Conservation (phyloP, 192 early-diverging fungal genomes). For the Chytriomyces confervae region DNA sequence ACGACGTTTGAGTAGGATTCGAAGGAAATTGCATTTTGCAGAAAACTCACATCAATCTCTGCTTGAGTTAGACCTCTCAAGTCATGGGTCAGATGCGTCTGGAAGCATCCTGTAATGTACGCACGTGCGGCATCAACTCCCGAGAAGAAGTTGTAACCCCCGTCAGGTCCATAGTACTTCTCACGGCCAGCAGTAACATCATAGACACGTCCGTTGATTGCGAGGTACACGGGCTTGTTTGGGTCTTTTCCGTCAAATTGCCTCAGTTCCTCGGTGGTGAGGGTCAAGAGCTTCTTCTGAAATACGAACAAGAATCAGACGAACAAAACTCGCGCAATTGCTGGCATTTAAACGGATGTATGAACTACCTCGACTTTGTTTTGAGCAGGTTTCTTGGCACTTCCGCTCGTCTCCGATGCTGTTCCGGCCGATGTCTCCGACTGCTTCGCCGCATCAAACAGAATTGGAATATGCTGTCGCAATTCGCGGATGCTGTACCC, state of each 20-base stretch:
- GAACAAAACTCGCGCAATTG: too few relatives aligned
- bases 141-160: constrained; percentile 85
- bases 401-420: neutral
- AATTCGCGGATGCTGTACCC: constrained; percentile 49
- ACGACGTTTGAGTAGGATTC: neutral
- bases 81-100: constrained; percentile 93
- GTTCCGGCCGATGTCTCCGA: neutral
- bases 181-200: constrained; percentile 79
- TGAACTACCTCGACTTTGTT: too few relatives aligned
- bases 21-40: neutral
- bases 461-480: constrained; percentile 38
- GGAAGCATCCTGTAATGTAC: constrained; percentile 94
- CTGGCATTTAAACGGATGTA: too few relatives aligned
- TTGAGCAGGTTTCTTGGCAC: neutral
- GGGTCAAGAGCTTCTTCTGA: constrained; percentile 41
- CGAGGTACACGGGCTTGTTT: constrained; percentile 83
- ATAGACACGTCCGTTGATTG: constrained; percentile 91
- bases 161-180: constrained; percentile 80
- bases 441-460: neutral
- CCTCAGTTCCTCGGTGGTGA: constrained; percentile 78
- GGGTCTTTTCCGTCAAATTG: constrained; percentile 86
- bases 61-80: constrained; percentile 77
- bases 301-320: neutral
- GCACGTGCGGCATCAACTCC: constrained; percentile 93
- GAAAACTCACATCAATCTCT: constrained; percentile 71